A percentile compares a stretch with the other conserved stretches of the same genome.
Evolutionary conservation across 352 stramenopile species (phyloP).

Genomic region (Pythium plurisporium): DNA sequence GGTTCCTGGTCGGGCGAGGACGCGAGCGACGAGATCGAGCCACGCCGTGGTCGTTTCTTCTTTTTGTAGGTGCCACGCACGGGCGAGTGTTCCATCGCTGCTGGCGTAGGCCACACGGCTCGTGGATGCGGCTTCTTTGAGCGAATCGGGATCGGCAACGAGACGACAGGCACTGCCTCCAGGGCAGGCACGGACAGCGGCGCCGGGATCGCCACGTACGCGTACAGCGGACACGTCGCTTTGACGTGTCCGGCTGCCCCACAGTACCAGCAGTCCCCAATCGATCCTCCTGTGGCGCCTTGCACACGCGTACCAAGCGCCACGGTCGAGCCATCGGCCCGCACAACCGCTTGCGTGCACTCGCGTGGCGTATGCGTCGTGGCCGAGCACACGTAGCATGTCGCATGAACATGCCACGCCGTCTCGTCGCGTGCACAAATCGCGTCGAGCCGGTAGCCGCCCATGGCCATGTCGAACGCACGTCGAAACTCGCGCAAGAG

Average conservation of each 20-base stretch:
- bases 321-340: conserved; percentile 12
- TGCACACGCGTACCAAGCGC: background rate
- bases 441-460: conserved; percentile 40
- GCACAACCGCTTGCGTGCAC: conserved; percentile 32
- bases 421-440: conserved; percentile 50
- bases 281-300: background rate
- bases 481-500: conserved; percentile 55
- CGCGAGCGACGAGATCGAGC: conserved; percentile 31
- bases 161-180: background rate
- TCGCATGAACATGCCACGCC: conserved; percentile 40
- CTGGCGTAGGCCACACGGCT: conserved; percentile 8
- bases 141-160: conserved; percentile 11
- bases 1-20: conserved; percentile 27
- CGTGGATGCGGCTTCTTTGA: background rate
- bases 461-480: conserved; percentile 45
- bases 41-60: conserved; percentile 58
- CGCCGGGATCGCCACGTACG: conserved; percentile 14
- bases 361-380: conserved; percentile 51
- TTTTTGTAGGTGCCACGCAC: conserved; percentile 37
- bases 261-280: conserved; percentile 78
- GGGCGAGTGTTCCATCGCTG: conserved; percentile 9
- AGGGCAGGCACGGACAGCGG: background rate
- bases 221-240: conserved; percentile 56
- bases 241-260: conserved; percentile 71
- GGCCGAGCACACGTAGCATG: conserved; percentile 63